Conservation (phyloP, 2,329 filamentous ascomycete genomes). For the Epicoccum sorghinum region DNA sequence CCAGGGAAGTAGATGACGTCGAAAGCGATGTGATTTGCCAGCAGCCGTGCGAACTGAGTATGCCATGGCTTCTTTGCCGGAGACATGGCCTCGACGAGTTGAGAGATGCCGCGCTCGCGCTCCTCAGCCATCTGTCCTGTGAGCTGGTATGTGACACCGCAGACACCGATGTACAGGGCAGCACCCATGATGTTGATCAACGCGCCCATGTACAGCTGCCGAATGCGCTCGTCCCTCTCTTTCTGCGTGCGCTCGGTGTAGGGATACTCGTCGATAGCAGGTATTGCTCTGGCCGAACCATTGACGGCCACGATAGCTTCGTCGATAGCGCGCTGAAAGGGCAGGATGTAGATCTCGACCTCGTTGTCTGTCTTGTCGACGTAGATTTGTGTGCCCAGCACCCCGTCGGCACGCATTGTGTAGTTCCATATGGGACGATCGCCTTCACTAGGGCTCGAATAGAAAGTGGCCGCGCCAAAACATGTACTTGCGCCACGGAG, state of each 20-base stretch:
- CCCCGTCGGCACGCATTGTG: conserved; percentile 76
- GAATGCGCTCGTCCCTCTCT: conserved; percentile 70
- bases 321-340: conserved; percentile 81
- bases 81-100: conserved; percentile 91
- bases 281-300: conserved; percentile 46
- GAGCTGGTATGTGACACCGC: conserved; percentile 85
- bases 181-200: conserved; percentile 79
- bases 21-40: conserved; percentile 82
- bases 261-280: conserved; percentile 67
- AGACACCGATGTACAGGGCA: conserved; percentile 77
- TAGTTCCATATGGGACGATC: conserved; percentile 78
- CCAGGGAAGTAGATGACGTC: conserved; percentile 79
- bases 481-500: conserved; percentile 70
- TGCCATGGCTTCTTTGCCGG: conserved; percentile 76
- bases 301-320: conserved; percentile 68
- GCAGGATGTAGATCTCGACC: conserved; percentile 76
- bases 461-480: conserved; percentile 76
- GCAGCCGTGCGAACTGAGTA: conserved; percentile 75
- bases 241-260: conserved; percentile 75
- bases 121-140: conserved; percentile 86
- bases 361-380: conserved; percentile 72
- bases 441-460: conserved; percentile 76
- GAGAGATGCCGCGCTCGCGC: conserved; percentile 84
- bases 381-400: conserved; percentile 69
- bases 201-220: conserved; percentile 71